Evolutionary conservation across 2,329 filamentous ascomycete species (phyloP).

Genomic region (Drechslerella coelobrocha): DNA sequence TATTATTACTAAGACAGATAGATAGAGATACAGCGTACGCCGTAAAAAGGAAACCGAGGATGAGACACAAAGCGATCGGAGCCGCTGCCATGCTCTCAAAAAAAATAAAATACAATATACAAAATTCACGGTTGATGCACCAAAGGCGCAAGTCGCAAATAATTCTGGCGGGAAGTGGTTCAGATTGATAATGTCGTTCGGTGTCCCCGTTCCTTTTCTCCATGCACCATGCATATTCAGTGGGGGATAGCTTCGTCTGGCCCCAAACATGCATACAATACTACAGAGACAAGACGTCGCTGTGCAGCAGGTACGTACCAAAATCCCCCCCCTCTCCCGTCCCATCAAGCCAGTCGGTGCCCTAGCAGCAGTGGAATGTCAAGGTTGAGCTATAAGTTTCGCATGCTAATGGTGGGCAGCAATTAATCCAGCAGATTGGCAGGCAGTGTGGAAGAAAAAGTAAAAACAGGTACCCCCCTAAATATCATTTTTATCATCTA

Average conservation of each 20-base stretch:
- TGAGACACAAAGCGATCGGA: slow-evolving; percentile 16
- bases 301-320: not conserved
- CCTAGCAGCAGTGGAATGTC: slow-evolving; percentile 36
- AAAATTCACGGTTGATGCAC: slow-evolving; percentile 32
- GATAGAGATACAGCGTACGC: not conserved
- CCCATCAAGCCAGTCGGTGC: not conserved
- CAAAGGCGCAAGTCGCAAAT: slow-evolving; percentile 48
- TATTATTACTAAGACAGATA: not conserved
- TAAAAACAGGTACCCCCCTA: not conserved
- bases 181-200: slow-evolving; percentile 48
- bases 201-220: slow-evolving; percentile 37
- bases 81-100: slow-evolving; percentile 9
- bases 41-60: not conserved
- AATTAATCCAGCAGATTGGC: slow-evolving; percentile 6
- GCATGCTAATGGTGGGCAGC: slow-evolving; percentile 38
- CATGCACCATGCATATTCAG: not conserved
- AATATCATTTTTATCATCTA: not conserved
- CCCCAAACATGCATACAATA: too few relatives aligned
- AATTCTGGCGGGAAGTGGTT: slow-evolving; percentile 41
- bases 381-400: slow-evolving; percentile 47
- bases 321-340: not conserved
- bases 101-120: slow-evolving; percentile 11
- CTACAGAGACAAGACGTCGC: not conserved
- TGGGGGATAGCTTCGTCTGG: too few relatives aligned
- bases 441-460: slow-evolving; percentile 9